Evolutionary conservation across 768 basidiomycete genomes (phyloP).

Genomic region (Xanthoconium stramineum): DNA sequence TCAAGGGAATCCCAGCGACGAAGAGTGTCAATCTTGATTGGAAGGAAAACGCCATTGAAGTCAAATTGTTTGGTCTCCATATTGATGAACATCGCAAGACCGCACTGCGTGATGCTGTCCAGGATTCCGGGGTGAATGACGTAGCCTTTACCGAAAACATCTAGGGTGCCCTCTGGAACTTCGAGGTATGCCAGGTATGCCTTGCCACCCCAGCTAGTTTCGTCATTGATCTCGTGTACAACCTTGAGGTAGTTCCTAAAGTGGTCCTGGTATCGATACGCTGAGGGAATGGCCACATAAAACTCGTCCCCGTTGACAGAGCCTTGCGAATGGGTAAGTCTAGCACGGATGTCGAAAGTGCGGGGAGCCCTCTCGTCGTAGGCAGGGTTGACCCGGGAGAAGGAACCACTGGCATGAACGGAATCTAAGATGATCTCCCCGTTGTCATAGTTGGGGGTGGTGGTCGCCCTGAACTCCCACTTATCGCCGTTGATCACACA

Average conservation of each 20-base stretch:
- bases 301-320: conserved; percentile 19
- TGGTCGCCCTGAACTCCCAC: conserved; percentile 31
- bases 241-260: conserved; percentile 28
- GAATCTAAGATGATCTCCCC: conserved; percentile 28
- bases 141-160: conserved; percentile 31
- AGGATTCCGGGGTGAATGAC: conserved; percentile 33
- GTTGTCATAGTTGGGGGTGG: conserved; percentile 20
- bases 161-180: conserved; percentile 20
- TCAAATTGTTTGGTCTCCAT: conserved; percentile 30
- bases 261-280: conserved; percentile 22
- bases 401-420: conserved; percentile 29
- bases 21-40: conserved; percentile 29
- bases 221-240: conserved; percentile 28
- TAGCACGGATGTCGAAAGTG: conserved; percentile 22
- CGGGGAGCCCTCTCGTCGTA: conserved; percentile 22
- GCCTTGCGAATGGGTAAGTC: conserved; percentile 19
- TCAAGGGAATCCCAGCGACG: conserved; percentile 30
- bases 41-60: conserved; percentile 31
- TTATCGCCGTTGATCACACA: conserved; percentile 27
- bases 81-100: conserved; percentile 30
- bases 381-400: conserved; percentile 26
- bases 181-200: conserved; percentile 27
- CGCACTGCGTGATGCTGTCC: conserved; percentile 32
- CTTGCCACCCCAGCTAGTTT: conserved; percentile 25
- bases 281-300: conserved; percentile 16